Percentiles rank a stretch among this genome's conserved stretches.
phyloP scores from a whole-genome alignment of 306 rosid species.

The Betula pendula region DNA sequence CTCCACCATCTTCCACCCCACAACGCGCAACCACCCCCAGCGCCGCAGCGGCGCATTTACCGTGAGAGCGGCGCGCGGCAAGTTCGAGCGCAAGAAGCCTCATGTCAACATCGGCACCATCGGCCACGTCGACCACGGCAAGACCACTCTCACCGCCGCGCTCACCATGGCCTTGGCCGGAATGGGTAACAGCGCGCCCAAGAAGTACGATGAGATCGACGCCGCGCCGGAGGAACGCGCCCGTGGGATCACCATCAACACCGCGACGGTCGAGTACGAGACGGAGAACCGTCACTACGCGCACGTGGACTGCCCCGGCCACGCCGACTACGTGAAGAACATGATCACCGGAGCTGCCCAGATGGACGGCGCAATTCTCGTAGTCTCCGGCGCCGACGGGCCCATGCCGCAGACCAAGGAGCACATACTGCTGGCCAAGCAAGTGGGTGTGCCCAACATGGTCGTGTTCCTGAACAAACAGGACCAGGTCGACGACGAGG shows the following conservation, averaged over 20 bases:
- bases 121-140: conserved; percentile 94
- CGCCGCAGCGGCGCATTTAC: conserved; percentile 50
- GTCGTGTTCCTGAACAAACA: conserved; percentile 78
- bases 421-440: conserved; percentile 77
- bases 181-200: conserved; percentile 60
- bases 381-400: conserved; percentile 77
- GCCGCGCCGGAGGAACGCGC: conserved; percentile 89
- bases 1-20: conserved; percentile 53
- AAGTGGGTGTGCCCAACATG: conserved; percentile 82
- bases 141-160: conserved; percentile 88
- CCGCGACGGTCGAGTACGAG: conserved; percentile 94
- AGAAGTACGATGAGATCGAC: conserved; percentile 84
- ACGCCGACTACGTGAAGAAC: conserved; percentile 77
- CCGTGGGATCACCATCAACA: conserved; percentile 87
- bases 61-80: conserved; percentile 75
- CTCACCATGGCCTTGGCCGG: conserved; percentile 85
- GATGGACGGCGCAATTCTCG: conserved; percentile 85
- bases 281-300: conserved; percentile 89
- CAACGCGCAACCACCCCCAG: conserved; percentile 26
- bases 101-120: conserved; percentile 88
- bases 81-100: conserved; percentile 88
- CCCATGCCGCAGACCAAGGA: conserved; percentile 89
- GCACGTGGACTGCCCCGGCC: conserved; percentile 84
- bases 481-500: conserved; percentile 89
- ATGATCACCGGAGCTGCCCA: conserved; percentile 87